A percentile compares a stretch with the other conserved stretches of the same genome.
Evolutionary conservation across 2,329 filamentous ascomycete species (phyloP).

Genomic region (Exophiala spinifera): DNA sequence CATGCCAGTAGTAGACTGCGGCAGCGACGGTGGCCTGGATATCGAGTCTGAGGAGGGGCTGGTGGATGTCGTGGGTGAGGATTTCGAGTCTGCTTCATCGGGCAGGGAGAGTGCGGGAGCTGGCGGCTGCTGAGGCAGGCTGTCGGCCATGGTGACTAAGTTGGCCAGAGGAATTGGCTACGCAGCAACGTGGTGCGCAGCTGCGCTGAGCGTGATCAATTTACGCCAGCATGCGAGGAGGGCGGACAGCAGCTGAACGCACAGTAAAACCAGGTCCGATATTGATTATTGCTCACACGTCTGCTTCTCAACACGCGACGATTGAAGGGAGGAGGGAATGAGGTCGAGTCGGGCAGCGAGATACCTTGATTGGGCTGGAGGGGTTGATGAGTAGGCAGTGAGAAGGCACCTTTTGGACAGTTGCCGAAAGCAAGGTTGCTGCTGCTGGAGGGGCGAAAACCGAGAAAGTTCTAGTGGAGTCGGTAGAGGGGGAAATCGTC

Average conservation of each 20-base stretch:
- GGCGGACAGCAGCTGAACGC: not conserved
- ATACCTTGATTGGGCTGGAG: not conserved
- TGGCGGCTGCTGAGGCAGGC: slow-evolving; percentile 15
- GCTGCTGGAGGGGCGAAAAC: slow-evolving; percentile 2
- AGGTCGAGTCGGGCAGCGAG: not conserved
- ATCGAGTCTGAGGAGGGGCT: slow-evolving; percentile 5
- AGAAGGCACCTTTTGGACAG: slow-evolving; percentile 1
- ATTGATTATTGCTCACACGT: not conserved
- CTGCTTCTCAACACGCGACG: not conserved
- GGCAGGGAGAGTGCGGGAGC: slow-evolving; percentile 14
- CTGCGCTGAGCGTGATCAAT: slow-evolving; percentile 2
- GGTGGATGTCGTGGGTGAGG: slow-evolving; percentile 4
- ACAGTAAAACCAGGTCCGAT: not conserved
- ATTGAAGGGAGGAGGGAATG: not conserved
- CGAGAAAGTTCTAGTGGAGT: slow-evolving; percentile 3
- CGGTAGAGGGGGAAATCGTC: not conserved
- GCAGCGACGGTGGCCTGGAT: slow-evolving; percentile 18
- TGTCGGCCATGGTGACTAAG: slow-evolving; percentile 23
- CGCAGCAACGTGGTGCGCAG: slow-evolving; percentile 5
- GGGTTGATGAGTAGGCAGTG: not conserved
- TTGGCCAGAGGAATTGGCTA: not conserved
- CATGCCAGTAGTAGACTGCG: slow-evolving; percentile 4
- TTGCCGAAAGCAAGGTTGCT: not conserved
- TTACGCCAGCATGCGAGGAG: slow-evolving; percentile 14
- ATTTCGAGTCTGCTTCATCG: slow-evolving; percentile 10